Evolutionary conservation across 2,329 filamentous ascomycete genomes (phyloP), one percentile per base, ranked within the genome.

Genomic region (Penicillium nordicum): DNA sequence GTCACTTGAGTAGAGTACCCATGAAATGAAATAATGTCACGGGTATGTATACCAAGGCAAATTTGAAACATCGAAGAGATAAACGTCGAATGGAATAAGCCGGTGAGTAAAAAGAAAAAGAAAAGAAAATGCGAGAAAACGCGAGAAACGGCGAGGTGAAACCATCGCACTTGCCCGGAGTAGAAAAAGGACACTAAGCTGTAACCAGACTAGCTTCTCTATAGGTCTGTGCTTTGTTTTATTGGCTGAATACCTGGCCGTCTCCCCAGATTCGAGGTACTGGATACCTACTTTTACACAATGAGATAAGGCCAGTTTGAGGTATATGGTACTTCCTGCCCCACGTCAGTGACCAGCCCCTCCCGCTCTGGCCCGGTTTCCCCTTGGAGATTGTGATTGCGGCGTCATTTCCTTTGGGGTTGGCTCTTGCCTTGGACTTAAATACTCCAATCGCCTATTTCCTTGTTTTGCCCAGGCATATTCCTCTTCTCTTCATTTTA

Each of bases 401-500:
- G 48, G 60, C 62, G 62, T 64, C 62, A 64, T 64, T 49, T 51
- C 43, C 34, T 54, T 61, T 23, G 52, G 34, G 25, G 11, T 32
- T 11, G 21, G 52, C 34, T 49, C 57, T 46, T 54, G 56, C 49
- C 51, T 41, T 32, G 43, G 43, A 30, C 45, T 57, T 57, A 48
- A 50, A 41, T 41, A 53, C 47, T 37, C 21, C 53, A 55, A 50
- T 55, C 41, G 55, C 46, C 50, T 46, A 54, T 48, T 53, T 51
- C 51, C 57, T 55, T 53, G 34, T 32, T 23, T 55, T 34, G 37
- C 51, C 21, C 36, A 40, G 34, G 36, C 46, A 38, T 43, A 38
- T 43, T 41, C 29, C 18, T 34, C 18, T 21, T 41, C 51, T 50
- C 43, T 45, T 36, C 34, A 44, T 51, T 36, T 36, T 27, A n/a